Percentiles rank a stretch among this genome's conserved stretches.
These are phyloP conservation scores for Fragilaria radians DNA, from an alignment of 108 stramenopile species.

Conservation along the genomic window DNA sequence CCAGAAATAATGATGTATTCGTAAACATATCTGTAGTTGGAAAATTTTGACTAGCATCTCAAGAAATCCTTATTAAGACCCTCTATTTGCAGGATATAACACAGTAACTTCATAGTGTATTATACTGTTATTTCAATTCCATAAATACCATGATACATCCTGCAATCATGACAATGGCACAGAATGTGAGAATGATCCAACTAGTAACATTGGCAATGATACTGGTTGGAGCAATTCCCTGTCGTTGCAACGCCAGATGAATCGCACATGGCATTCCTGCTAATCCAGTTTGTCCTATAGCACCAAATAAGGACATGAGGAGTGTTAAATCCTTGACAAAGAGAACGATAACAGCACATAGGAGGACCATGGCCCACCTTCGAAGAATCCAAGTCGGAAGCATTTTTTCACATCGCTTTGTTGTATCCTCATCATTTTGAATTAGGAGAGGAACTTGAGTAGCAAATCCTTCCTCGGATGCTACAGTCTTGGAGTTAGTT, in stretches of 20 bases:
- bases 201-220: not conserved
- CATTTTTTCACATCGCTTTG: not conserved
- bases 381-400: constrained; percentile 19
- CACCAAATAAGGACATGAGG: constrained; percentile 31
- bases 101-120: no score
- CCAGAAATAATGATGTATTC: no score
- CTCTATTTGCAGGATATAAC: no score
- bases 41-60: no score
- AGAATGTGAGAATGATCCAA: not conserved
- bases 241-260: constrained; percentile 13
- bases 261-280: constrained; percentile 29
- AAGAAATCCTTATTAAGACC: no score
- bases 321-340: constrained; percentile 22
- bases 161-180: not conserved
- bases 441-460: not conserved
- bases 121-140: no score
- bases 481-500: not conserved
- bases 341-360: constrained; percentile 21
- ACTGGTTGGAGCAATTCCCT: constrained; percentile 4
- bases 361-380: constrained; percentile 20
- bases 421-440: not conserved
- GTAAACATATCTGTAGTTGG: no score
- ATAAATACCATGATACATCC: not conserved
- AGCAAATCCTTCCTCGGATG: not conserved
- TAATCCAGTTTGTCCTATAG: constrained; percentile 34